These are phyloP conservation scores for Kwoniella pini DNA, from an alignment of 768 basidiomycete species.

Conservation along the genomic window DNA sequence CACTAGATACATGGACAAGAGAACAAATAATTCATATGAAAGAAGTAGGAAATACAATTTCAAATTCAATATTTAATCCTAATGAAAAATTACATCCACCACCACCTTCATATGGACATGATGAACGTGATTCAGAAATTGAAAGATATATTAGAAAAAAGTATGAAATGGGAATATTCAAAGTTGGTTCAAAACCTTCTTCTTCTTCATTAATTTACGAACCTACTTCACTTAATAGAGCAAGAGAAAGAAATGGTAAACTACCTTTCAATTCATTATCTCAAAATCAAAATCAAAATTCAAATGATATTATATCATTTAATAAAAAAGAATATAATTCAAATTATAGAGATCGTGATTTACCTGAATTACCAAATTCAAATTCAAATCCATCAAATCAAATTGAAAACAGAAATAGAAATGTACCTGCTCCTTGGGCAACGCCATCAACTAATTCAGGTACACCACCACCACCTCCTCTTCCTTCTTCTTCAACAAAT, in stretches of 20 bases:
- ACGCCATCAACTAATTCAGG: conserved; percentile 2
- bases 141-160: conserved; percentile 85
- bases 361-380: conserved; percentile 35
- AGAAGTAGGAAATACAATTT: conserved; percentile 74
- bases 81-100: conserved; percentile 73
- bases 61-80: conserved; percentile 78
- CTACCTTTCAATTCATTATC: conserved; percentile 3
- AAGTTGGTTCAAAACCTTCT: conserved; percentile 17
- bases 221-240: conserved; percentile 38
- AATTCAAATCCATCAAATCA: conserved; percentile 14
- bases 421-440: conserved; percentile 10
- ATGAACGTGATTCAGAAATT: conserved; percentile 78
- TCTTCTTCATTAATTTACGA: background rate
- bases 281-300: conserved; percentile 35
- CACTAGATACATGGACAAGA: conserved; percentile 63
- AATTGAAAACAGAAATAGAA: conserved; percentile 4
- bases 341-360: conserved; percentile 29
- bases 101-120: conserved; percentile 73
- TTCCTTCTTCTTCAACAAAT: background rate
- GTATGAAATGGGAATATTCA: conserved; percentile 54
- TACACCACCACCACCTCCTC: background rate
- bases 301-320: conserved; percentile 38
- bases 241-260: conserved; percentile 28
- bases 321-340: background rate
- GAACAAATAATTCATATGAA: conserved; percentile 62